These are phyloP conservation scores for Ambrosia hybrid DNA, from an alignment of 140 eudicot genomes.

Conservation along the genomic window DNA sequence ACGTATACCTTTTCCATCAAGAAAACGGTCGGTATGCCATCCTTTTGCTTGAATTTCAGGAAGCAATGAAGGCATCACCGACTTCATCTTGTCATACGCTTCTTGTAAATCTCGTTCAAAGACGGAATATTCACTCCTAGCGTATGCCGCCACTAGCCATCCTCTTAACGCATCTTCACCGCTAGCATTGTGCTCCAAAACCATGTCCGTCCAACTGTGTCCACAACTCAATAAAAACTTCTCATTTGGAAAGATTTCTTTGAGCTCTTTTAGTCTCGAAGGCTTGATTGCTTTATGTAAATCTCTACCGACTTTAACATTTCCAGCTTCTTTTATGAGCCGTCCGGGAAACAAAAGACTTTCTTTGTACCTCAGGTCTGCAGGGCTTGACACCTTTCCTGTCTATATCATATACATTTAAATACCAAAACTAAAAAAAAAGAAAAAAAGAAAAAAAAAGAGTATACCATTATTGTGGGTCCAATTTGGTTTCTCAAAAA, in stretches of 20 bases:
- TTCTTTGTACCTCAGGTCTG: slow-evolving; percentile 83
- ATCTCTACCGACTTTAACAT: slow-evolving; percentile 76
- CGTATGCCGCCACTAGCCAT: slow-evolving; percentile 92
- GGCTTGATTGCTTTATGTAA: slow-evolving; percentile 65
- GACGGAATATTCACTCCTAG: slow-evolving; percentile 38
- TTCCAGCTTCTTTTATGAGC: slow-evolving; percentile 85
- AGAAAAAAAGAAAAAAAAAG: too few relatives aligned
- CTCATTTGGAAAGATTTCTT: slow-evolving; percentile 75
- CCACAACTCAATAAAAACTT: slow-evolving; percentile 72
- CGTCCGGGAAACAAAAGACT: slow-evolving; percentile 82
- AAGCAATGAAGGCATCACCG: slow-evolving; percentile 50
- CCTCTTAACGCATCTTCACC: slow-evolving; percentile 99
- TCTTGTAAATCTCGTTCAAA: slow-evolving; percentile 37
- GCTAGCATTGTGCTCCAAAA: slow-evolving; percentile 72
- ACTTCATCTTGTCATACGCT: slow-evolving; percentile 72
- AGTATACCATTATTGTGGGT: slow-evolving; percentile 10
- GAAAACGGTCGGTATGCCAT: slow-evolving; percentile 98
- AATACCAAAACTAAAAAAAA: neutral
- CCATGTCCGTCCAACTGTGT: slow-evolving; percentile 76
- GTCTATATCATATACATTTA: slow-evolving; percentile 45
- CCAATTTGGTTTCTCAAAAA: neutral
- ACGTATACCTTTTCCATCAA: slow-evolving; percentile 89
- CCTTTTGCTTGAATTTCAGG: slow-evolving; percentile 79
- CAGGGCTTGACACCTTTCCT: slow-evolving; percentile 81
- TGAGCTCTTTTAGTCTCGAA: slow-evolving; percentile 55